A percentile compares a stretch with the other conserved stretches of the same genome.
These are phyloP conservation scores for Endothia cerciana DNA, from an alignment of 2,329 filamentous ascomycete genomes.

Conservation along the genomic window DNA sequence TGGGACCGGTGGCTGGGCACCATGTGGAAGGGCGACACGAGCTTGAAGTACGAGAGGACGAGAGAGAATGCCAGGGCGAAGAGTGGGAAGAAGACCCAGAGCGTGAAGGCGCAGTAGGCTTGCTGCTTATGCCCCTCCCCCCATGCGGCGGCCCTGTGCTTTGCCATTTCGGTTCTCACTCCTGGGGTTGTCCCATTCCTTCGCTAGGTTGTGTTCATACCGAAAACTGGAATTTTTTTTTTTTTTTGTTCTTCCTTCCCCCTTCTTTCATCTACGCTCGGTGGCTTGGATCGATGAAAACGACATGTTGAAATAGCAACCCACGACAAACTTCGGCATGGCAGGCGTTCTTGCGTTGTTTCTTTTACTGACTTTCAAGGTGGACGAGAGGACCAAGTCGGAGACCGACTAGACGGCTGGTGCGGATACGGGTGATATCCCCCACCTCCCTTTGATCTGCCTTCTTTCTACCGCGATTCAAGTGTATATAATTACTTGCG, in stretches of 20 bases:
- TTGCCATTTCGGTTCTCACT: not conserved
- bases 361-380: not conserved
- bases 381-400: not conserved
- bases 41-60: constrained; percentile 47
- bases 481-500: not conserved
- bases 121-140: not conserved
- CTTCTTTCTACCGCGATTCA: not conserved
- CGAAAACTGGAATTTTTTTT: too few relatives aligned
- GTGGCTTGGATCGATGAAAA: constrained; percentile 13
- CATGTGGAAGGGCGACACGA: constrained; percentile 72
- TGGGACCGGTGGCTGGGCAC: constrained; percentile 87
- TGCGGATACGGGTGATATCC: not conserved
- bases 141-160: not conserved
- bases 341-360: constrained; percentile 2
- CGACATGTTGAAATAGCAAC: constrained; percentile 3
- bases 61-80: constrained; percentile 41
- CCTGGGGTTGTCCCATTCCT: not conserved
- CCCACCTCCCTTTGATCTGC: not conserved
- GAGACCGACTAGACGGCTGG: not conserved
- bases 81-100: constrained; percentile 42
- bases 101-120: constrained; percentile 11
- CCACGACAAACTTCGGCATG: constrained; percentile 12
- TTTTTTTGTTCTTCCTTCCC: too few relatives aligned
- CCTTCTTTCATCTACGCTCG: not conserved
- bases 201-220: not conserved